These are phyloP conservation scores for Primulina huaijiensis DNA, from an alignment of 257 asterid genomes.

Conservation along the genomic window DNA sequence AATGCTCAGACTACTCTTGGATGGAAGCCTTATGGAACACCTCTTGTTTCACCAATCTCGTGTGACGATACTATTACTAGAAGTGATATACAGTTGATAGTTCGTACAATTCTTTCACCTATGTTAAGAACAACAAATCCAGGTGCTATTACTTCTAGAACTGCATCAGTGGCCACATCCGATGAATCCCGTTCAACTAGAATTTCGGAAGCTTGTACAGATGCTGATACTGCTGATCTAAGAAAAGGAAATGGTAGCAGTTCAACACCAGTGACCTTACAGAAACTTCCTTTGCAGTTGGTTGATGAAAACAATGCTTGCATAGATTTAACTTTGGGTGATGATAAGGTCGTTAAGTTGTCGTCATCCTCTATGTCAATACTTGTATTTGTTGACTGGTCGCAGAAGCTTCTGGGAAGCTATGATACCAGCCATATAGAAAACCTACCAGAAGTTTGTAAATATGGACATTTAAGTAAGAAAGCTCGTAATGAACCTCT, in stretches of 20 bases:
- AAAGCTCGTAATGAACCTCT: constrained; percentile 96
- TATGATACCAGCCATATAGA: constrained; percentile 81
- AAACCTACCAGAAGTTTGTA: constrained; percentile 82
- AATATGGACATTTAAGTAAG: constrained; percentile 71
- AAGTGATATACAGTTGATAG: constrained; percentile 82
- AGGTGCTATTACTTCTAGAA: constrained; percentile 33
- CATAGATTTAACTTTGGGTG: constrained; percentile 83
- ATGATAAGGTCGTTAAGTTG: constrained; percentile 78
- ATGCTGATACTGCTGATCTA: constrained; percentile 39
- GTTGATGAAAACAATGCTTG: constrained; percentile 96
- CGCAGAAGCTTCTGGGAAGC: constrained; percentile 83
- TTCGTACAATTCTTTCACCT: constrained; percentile 79
- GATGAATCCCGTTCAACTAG: constrained; percentile 32
- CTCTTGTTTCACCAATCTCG: constrained; percentile 91
- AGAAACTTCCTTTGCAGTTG: constrained; percentile 90
- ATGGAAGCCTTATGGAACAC: constrained; percentile 98
- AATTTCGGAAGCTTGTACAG: constrained; percentile 31
- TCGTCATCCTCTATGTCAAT: constrained; percentile 90
- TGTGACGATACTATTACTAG: constrained; percentile 78
- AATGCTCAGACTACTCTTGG: constrained; percentile 65
- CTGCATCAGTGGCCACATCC: constrained; percentile 40
- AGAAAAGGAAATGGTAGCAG: constrained; percentile 43
- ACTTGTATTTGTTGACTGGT: constrained; percentile 97
- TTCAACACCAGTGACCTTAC: constrained; percentile 39
- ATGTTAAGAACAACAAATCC: constrained; percentile 53